phyloP scores from a whole-genome alignment of 495 filamentous ascomycete species.

The Darksidea phi region DNA sequence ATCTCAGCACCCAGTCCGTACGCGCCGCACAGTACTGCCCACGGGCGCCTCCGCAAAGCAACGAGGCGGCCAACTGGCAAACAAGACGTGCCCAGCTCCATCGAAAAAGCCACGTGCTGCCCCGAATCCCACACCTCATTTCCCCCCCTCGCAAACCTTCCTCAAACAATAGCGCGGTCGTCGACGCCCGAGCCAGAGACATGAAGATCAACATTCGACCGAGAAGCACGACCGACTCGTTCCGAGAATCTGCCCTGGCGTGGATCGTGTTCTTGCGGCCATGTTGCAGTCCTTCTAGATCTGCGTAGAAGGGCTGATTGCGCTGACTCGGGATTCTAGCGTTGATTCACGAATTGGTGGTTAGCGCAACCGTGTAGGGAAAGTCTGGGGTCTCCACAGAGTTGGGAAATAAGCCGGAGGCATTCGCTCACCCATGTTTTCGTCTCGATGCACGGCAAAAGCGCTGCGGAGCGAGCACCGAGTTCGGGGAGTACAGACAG shows the following conservation, averaged over 20 bases:
- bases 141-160: no score
- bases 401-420: neutral
- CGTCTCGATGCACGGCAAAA: no score
- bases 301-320: neutral
- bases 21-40: slow-evolving; percentile 2
- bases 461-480: no score
- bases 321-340: neutral
- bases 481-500: no score
- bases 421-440: no score
- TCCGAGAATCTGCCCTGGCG: neutral
- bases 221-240: neutral
- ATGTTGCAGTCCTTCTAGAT: neutral
- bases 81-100: no score
- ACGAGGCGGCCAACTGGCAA: no score
- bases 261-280: neutral
- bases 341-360: neutral
- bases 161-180: no score
- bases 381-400: slow-evolving; percentile 1
- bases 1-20: neutral
- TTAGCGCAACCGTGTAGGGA: neutral
- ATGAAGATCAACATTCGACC: no score
- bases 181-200: no score
- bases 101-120: no score
- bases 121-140: no score
- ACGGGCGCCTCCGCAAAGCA: neutral